Percentiles rank a stretch among this genome's conserved stretches.
phyloP scores from a whole-genome alignment of 2,329 filamentous ascomycete species.

The Fusarium bactridioides region DNA sequence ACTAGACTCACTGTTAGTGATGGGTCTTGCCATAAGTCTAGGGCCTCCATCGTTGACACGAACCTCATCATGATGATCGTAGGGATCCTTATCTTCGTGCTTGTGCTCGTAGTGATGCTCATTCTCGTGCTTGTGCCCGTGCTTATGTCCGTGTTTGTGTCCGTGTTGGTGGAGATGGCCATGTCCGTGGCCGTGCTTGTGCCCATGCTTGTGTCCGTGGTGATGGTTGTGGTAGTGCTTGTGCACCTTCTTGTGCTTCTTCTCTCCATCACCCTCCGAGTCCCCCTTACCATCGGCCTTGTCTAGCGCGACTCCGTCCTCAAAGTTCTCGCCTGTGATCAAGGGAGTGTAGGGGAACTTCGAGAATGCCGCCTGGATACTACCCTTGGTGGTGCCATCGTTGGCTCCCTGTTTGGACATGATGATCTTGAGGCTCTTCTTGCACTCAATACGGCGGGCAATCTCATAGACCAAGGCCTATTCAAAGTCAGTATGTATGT shows the following conservation, averaged over 20 bases:
- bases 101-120: neutral
- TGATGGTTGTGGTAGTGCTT: slow-evolving; percentile 12
- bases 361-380: slow-evolving; percentile 40
- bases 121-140: neutral
- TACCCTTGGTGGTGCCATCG: slow-evolving; percentile 41
- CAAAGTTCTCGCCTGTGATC: slow-evolving; percentile 43
- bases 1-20: slow-evolving; percentile 2
- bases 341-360: slow-evolving; percentile 40
- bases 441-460: slow-evolving; percentile 40
- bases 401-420: slow-evolving; percentile 44
- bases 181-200: slow-evolving; percentile 1
- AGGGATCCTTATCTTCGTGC: neutral
- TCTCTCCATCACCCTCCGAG: neutral
- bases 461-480: slow-evolving; percentile 42
- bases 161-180: neutral
- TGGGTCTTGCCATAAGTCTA: neutral
- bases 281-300: neutral
- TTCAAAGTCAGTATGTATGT: neutral
- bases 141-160: neutral
- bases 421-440: slow-evolving; percentile 34
- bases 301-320: slow-evolving; percentile 22
- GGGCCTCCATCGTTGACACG: neutral
- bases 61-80: neutral
- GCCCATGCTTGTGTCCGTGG: neutral
- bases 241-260: slow-evolving; percentile 3